These are phyloP conservation scores for Hypocrella siamensis DNA, from an alignment of 2,329 filamentous ascomycete species.

Conservation along the genomic window DNA sequence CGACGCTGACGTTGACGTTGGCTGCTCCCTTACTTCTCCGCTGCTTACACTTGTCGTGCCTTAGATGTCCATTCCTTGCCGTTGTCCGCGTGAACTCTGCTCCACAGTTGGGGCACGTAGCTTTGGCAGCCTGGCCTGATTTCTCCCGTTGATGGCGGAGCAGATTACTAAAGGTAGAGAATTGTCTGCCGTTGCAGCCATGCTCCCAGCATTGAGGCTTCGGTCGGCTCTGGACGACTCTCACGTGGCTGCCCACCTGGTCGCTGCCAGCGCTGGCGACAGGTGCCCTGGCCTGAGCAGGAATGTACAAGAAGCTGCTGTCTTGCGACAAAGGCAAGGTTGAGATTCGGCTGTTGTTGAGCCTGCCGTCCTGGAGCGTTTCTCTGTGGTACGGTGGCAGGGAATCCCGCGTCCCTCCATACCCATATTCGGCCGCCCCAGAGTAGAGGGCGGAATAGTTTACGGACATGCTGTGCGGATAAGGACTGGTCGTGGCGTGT, in stretches of 20 bases:
- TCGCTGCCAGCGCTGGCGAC: conserved; percentile 15
- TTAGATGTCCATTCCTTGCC: conserved; percentile 71
- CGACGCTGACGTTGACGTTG: too few species aligned
- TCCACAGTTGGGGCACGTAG: conserved; percentile 77
- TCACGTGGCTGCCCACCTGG: conserved; percentile 35
- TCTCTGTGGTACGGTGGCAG: conserved; percentile 6
- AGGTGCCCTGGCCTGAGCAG: conserved; percentile 21
- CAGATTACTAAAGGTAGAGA: conserved; percentile 92
- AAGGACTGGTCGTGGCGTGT: conserved; percentile 14
- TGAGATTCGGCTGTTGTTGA: conserved; percentile 20
- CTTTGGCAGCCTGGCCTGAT: conserved; percentile 78
- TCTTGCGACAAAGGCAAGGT: conserved; percentile 23
- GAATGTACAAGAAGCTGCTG: conserved; percentile 23
- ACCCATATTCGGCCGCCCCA: conserved; percentile 22
- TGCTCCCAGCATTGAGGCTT: conserved; percentile 97
- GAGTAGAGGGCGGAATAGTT: conserved; percentile 24
- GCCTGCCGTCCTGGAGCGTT: neutral
- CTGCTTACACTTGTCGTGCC: conserved; percentile 87
- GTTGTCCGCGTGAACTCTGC: conserved; percentile 84
- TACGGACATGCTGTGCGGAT: conserved; percentile 26
- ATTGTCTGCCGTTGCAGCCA: conserved; percentile 87
- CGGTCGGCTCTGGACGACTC: conserved; percentile 62
- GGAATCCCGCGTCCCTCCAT: conserved; percentile 8
- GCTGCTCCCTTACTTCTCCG: conserved; percentile 8
- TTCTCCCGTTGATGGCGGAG: conserved; percentile 88